Conservation (phyloP, 345 rosid genomes). For the Citrus inodora region DNA sequence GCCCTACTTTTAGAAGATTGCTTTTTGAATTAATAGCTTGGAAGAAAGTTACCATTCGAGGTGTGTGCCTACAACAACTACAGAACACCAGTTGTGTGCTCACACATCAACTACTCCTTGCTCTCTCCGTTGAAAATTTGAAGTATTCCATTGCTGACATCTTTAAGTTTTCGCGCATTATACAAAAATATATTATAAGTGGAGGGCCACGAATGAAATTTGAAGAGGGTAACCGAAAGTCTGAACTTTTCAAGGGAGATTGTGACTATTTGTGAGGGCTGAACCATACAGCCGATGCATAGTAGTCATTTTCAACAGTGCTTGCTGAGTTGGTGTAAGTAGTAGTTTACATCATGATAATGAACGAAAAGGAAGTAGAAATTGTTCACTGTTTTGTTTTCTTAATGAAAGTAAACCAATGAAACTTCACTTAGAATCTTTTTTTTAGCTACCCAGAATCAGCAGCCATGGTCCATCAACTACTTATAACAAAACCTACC, state of each 20-base stretch:
- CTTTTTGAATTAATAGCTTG: not conserved
- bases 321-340: not conserved
- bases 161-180: too few species aligned
- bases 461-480: not conserved
- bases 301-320: not conserved
- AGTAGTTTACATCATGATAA: too few species aligned
- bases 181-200: too few species aligned
- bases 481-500: not conserved
- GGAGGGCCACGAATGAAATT: too few species aligned
- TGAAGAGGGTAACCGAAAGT: not conserved
- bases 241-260: too few species aligned
- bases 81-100: too few species aligned
- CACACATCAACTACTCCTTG: accelerated
- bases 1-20: not conserved
- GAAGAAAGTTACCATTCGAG: not conserved
- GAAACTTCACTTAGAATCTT: not conserved
- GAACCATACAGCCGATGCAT: not conserved
- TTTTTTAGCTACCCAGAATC: not conserved
- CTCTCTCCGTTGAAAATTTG: too few species aligned
- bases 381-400: not conserved
- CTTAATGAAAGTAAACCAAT: not conserved
- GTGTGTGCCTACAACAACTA: not conserved
- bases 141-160: too few species aligned
- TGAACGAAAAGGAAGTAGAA: not conserved
- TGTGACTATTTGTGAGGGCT: not conserved